Conservation (phyloP, 164 flowering plant genomes). For the Aristolochia californica region DNA sequence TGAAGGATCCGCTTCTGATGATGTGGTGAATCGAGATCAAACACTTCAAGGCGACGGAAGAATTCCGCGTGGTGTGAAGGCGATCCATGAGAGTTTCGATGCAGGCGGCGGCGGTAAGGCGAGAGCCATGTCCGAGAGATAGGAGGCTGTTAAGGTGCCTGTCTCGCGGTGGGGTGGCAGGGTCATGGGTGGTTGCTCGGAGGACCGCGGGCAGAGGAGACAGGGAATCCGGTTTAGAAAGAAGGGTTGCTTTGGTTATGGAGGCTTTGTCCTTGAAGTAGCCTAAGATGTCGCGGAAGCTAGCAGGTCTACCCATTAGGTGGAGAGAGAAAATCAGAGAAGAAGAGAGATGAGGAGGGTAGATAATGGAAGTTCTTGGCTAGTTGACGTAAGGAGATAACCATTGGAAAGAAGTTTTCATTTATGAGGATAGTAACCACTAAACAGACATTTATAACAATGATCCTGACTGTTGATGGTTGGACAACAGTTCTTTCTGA, state of each 20-base stretch:
- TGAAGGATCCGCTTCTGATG: slow-evolving; percentile 43
- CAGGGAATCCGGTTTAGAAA: slow-evolving; percentile 22
- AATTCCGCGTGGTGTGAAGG: slow-evolving; percentile 38
- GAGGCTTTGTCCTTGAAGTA: slow-evolving; percentile 64
- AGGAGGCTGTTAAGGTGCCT: slow-evolving; percentile 41
- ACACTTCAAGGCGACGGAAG: slow-evolving; percentile 58
- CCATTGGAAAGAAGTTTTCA: too few relatives aligned
- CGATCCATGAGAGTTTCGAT: slow-evolving; percentile 51
- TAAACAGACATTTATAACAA: too few relatives aligned
- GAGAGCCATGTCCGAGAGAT: slow-evolving; percentile 36
- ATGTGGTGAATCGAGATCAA: slow-evolving; percentile 39
- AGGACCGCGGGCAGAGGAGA: slow-evolving; percentile 38
- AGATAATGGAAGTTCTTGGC: not conserved
- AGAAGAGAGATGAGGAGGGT: not conserved
- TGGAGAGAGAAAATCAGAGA: not conserved
- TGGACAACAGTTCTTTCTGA: too few relatives aligned
- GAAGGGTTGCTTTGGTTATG: slow-evolving; percentile 49
- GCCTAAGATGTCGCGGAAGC: slow-evolving; percentile 32
- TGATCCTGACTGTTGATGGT: too few relatives aligned
- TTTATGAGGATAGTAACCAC: too few relatives aligned
- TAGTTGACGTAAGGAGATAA: not conserved
- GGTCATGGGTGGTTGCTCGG: slow-evolving; percentile 66
- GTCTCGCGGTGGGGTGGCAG: slow-evolving; percentile 23
- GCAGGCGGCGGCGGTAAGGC: slow-evolving; percentile 43
- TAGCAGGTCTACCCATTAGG: slow-evolving; percentile 13